Base-by-base conservation (phyloP, 164 flowering plant species). In the Stephania cephalantha region DNA sequence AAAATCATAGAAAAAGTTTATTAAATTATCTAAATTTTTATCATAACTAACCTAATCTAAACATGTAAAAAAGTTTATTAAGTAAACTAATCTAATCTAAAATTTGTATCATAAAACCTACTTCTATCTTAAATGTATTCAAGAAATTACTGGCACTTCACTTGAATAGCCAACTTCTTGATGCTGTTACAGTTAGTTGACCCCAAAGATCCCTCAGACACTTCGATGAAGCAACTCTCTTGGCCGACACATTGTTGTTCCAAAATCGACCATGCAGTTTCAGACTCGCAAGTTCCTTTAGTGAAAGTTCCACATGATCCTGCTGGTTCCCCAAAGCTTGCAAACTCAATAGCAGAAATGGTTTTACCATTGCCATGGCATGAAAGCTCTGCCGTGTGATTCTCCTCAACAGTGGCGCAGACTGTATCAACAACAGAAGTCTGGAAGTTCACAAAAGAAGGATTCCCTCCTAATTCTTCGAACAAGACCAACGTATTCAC, bases 391-490 rank as follows among this genome's bases (percentile, higher is more conserved):
- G 87, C 5, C 2, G 73, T 81, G n/a, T 70, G 79, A 0, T 77
- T 73, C 69, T 88, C 86, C 1, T 76, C 45, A 1, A 82, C 87
- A 63, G 69, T 83, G 2, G 76, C 86, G 12, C 90, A 90, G 0
- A 76, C 82, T 0, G 76, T 69, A 9, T 85, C 90, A 4, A 77
- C 79, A 1, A 76, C 66, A 2, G 84, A 71, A 0, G 89, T 88
- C 48, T 82, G 78, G 79, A 90, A 85, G 22, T 76, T 83, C 6
- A 88, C 89, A 0, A 64, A 65, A 0, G 75, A 64, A 0, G 92
- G 92, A 45, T 84, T 80, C 0, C 95, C 95, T 1, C 90, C 95
- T 9, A 87, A 58, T 65, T 90, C 95, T 64, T 90, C 92, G 25
- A 88, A 90, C 71, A 89, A 69, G 0, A 87, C 83, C 72, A 90